Conservation (phyloP, 768 basidiomycete genomes). For the Crepidotus variabilis region DNA sequence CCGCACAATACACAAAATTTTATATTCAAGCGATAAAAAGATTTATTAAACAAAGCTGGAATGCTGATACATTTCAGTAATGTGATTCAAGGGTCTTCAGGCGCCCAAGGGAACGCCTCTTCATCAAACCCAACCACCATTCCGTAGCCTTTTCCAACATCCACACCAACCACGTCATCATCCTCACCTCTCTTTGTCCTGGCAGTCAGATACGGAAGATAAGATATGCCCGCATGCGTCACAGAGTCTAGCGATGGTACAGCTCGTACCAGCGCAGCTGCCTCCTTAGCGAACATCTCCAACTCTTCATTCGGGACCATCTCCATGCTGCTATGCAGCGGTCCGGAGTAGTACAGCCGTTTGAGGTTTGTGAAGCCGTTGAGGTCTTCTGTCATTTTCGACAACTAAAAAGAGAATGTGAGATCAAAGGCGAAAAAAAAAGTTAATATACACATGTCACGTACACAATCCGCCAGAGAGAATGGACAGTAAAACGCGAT, state of each 20-base stretch:
- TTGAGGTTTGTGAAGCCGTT: too few relatives aligned
- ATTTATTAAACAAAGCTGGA: too few relatives aligned
- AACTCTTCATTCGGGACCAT: too few relatives aligned
- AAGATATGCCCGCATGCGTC: not conserved
- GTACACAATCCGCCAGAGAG: not conserved
- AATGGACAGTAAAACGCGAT: not conserved
- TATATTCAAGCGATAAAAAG: too few relatives aligned
- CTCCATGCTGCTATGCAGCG: too few relatives aligned
- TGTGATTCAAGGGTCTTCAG: too few relatives aligned
- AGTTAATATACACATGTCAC: not conserved
- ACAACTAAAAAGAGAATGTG: not conserved
- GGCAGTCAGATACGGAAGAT: not conserved
- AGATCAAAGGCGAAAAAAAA: not conserved
- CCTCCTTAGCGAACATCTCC: not conserved
- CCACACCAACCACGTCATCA: not conserved
- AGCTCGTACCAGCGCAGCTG: not conserved
- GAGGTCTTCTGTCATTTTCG: not conserved
- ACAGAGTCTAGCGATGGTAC: not conserved
- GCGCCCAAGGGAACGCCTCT: conserved; percentile 6
- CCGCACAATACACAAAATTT: too few relatives aligned
- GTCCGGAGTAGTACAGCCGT: too few relatives aligned
- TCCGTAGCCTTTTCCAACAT: not conserved
- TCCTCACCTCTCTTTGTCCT: not conserved
- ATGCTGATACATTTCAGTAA: not conserved
- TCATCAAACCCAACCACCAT: conserved; percentile 7